These are phyloP conservation scores for Coemansia sp. DNA, from an alignment of 192 early-diverging fungal species.

Conservation along the genomic window DNA sequence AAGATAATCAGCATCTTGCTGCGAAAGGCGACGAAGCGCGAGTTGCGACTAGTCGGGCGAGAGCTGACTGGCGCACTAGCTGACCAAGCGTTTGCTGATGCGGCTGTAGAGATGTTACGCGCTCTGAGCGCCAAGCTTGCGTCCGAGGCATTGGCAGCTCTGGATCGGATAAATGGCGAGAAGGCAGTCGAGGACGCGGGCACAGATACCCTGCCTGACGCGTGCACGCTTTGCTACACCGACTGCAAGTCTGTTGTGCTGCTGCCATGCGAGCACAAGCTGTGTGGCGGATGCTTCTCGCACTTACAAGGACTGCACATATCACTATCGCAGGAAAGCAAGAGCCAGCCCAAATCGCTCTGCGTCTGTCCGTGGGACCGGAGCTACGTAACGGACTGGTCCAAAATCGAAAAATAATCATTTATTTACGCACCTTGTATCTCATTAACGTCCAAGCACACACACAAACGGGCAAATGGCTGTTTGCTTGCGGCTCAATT, in stretches of 20 bases:
- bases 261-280: slow-evolving; percentile 33
- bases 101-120: background rate
- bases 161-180: background rate
- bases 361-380: slow-evolving; percentile 51
- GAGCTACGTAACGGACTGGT: slow-evolving; percentile 6
- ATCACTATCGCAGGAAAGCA: slow-evolving; percentile 21
- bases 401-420: background rate
- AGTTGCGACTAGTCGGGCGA: background rate
- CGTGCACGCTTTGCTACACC: slow-evolving; percentile 48
- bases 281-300: slow-evolving; percentile 35
- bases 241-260: slow-evolving; percentile 30
- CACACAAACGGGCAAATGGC: background rate
- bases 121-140: slow-evolving; percentile 2
- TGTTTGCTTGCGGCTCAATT: background rate
- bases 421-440: too few species aligned
- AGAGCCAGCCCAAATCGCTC: background rate
- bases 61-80: background rate
- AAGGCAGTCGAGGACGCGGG: slow-evolving; percentile 11
- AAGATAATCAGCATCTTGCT: background rate
- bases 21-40: background rate
- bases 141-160: slow-evolving; percentile 1
- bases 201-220: slow-evolving; percentile 27
- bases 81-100: background rate
- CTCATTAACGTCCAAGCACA: too few species aligned
- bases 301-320: slow-evolving; percentile 20